Base-by-base conservation (phyloP, 257 asterid species). In the Ilex aquifolium region DNA sequence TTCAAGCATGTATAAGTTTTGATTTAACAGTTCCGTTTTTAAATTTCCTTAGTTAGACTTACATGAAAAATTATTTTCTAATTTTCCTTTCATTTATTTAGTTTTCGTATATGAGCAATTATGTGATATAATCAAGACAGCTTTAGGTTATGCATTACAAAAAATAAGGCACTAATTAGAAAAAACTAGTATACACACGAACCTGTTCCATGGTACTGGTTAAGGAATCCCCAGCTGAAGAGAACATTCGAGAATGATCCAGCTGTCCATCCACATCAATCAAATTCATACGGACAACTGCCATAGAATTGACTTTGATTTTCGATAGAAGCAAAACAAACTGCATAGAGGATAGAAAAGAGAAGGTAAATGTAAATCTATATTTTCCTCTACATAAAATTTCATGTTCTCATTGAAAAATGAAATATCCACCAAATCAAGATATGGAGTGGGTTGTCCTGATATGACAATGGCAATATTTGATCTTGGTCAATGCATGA, bases 221-320 rank as follows among this genome's bases (percentile, higher is more conserved):
- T 60, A 68, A 77, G 62, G 75, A 82, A 73, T 67, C 61, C 54
- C 44, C 69, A 62, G 27, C 56, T 14, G 42, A 44, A 31, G 65
- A 65, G 48, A 67, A 50, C 32, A 46, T 59, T 29, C 57, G n/a
- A 14, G 27, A 56, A 46, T 68, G 72, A 27, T 69, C 67, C 63
- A 60, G 48, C 56, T 70, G 57, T 63, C 77, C 85, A 60, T 74
- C 74, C 50, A 65, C 75, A 78, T 87, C 85, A 56, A 84, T 73
- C 66, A 72, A 69, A 72, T 78, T 83, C 83, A 92, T 71, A 48
- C 85, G 77, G 61, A 78, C 88, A 80, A 92, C 63, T 70, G 95
- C 96, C 95, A 92, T 89, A 55, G 99, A 87, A 66, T 92, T 92
- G 73, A 87, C 79, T 78, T 95, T 80, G 70, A 92, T 79, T 83